Evolutionary conservation across 2,329 filamentous ascomycete genomes (phyloP), one percentile per base, ranked within the genome.

Genomic region (Plenodomus tracheiphilus): DNA sequence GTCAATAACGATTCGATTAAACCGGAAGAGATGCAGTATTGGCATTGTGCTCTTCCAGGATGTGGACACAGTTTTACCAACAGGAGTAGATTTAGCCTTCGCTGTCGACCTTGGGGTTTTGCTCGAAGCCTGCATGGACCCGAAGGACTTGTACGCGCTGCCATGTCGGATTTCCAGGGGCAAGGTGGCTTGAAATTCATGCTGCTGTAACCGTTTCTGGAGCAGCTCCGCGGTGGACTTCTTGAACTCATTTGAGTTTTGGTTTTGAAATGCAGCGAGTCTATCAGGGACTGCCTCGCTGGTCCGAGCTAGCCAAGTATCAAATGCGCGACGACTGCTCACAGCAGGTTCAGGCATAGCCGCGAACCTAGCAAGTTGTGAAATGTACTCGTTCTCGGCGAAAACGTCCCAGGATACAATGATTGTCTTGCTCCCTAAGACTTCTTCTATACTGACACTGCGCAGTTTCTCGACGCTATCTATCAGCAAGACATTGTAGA

Each of bases 1-100:
- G 51, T 88, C 85, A 1, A 87, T 73, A 2, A 88, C 77, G 0
- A 88, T 49, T 5, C 85, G 76, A 46, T 81, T 80, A 63, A 82
- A 88, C 2, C 72, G 66, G 61, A 87, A 87, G 58, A 84, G 77
- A 50, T 87, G 83, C 1, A 88, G 60, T 0, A 83, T 39, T 37
- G 64, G 64, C 1, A 58, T 39, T 15, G 47, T 16, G 4, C 15
- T 32, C 13, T 32, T 15, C 13, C 46, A 19, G 7, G 5, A 28
- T n/a, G 16, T 25, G 6, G 18, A 10, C 6, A 9, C 19, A 5
- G 20, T 25, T 3, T 49, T 56, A 11, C 28, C 28, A 6, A 4
- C 13, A 11, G 11, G 8, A 11, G 28, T 15, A 10, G 28, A 8
- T 19, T 46, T 46, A 20, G n/a, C 21, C 36, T 46, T 52, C 10